Percentiles rank a stretch among this genome's conserved stretches.
Evolutionary conservation across 257 asterid species (phyloP).

Genomic region (Scutellaria minor): DNA sequence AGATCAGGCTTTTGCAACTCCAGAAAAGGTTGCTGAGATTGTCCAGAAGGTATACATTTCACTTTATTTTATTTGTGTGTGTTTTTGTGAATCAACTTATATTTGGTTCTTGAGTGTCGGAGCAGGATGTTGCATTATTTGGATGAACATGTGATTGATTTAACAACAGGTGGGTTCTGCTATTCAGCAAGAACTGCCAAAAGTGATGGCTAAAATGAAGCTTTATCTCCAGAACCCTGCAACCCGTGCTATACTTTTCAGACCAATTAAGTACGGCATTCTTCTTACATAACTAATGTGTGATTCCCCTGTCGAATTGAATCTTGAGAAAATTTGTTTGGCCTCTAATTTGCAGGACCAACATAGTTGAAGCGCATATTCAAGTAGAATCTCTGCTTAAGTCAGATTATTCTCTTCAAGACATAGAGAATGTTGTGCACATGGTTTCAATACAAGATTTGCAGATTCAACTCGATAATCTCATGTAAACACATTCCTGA

Average conservation of each 20-base stretch:
- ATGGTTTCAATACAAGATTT: constrained; percentile 67
- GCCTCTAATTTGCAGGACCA: constrained; percentile 67
- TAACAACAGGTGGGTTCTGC: constrained; percentile 69
- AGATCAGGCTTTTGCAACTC: constrained; percentile 95
- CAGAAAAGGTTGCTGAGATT: constrained; percentile 87
- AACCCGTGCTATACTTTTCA: constrained; percentile 92
- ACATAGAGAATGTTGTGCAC: constrained; percentile 53
- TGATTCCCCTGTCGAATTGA: not conserved
- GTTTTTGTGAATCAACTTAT: not conserved
- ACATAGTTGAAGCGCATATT: constrained; percentile 84
- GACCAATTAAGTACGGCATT: constrained; percentile 83
- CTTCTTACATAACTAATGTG: not conserved
- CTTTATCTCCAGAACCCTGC: constrained; percentile 95
- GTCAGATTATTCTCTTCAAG: constrained; percentile 81
- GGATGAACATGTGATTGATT: constrained; percentile 13
- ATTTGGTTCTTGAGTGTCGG: not conserved
- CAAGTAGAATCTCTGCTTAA: constrained; percentile 79
- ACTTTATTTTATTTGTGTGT: not conserved
- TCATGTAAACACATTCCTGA: constrained; percentile 46
- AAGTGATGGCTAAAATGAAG: constrained; percentile 85
- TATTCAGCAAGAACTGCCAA: constrained; percentile 80
- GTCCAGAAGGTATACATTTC: constrained; percentile 72
- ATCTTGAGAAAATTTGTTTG: constrained; percentile 12
- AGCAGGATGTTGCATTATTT: not conserved
- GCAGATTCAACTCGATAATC: constrained; percentile 79